phyloP scores from a whole-genome alignment of 371 early-diverging fungal genomes.

The Mucor saturninus region DNA sequence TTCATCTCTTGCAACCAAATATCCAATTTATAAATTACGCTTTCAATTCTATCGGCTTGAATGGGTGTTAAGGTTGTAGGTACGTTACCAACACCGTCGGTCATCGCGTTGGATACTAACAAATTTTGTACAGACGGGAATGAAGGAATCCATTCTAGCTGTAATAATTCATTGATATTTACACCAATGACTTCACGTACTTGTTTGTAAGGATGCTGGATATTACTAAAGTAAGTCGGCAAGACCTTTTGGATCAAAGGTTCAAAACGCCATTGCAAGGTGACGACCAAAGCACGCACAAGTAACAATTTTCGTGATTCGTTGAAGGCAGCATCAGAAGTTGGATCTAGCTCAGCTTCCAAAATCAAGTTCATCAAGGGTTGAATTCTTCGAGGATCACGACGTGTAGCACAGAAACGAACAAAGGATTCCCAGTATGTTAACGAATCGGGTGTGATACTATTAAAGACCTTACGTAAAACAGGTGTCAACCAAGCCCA shows the following conservation, averaged over 20 bases:
- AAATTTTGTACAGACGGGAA: conserved; percentile 49
- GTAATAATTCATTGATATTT: conserved; percentile 69
- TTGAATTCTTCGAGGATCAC: conserved; percentile 84
- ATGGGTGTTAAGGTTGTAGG: conserved; percentile 36
- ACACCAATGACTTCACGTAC: conserved; percentile 82
- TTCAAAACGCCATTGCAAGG: conserved; percentile 71
- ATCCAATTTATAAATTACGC: conserved; percentile 37
- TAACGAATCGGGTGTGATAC: conserved; percentile 68
- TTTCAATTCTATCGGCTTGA: conserved; percentile 31
- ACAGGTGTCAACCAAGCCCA: conserved; percentile 72
- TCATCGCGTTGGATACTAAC: conserved; percentile 35
- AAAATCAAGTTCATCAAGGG: conserved; percentile 75
- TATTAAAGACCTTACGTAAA: conserved; percentile 56
- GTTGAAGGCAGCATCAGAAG: conserved; percentile 79
- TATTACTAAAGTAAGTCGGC: conserved; percentile 55
- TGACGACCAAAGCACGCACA: conserved; percentile 59
- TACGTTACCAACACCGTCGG: conserved; percentile 47
- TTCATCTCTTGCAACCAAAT: conserved; percentile 45
- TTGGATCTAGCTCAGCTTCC: conserved; percentile 71
- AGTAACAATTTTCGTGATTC: conserved; percentile 81
- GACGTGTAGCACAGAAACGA: conserved; percentile 56
- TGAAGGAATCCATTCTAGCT: conserved; percentile 70
- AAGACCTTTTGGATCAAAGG: conserved; percentile 53
- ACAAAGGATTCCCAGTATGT: conserved; percentile 79
- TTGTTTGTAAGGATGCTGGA: conserved; percentile 87